Base-by-base conservation (phyloP, 805 yeast genomes). In the Nematodospora valgi region DNA sequence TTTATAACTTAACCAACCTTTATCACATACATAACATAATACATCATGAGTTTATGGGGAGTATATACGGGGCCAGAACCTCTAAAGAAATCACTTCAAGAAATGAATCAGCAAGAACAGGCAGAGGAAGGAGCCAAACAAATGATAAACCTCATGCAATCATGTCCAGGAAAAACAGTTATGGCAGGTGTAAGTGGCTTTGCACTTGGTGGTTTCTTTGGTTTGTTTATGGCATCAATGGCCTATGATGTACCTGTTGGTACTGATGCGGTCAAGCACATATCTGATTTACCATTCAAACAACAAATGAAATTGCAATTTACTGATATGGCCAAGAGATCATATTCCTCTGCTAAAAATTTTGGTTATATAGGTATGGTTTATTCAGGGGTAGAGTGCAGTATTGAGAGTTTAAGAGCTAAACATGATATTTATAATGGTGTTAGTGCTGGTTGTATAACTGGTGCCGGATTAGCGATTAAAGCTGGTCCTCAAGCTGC, bases 401-500 rank as follows among this genome's bases (percentile, higher is more conserved):
- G 80, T 29, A 77, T 89, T 32, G 97, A 89, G 58, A 78, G 93
- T 19, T 57, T 76, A 34, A 72, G 98, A 49, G 97, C 95, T 2
- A 88, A 86, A 52, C 88, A 84, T 52, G 98, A 93, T 59, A 76
- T 91, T 8, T 87, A 82, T 63, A 93, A 93, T 56, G 96, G 97
- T 29, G 78, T 86, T 2, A 72, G 78, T 28, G 98, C 98, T 4
- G 98, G 98, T 2, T 93, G 97, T 62, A 68, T 91, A 23, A 93
- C 98, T 1, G 98, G 98, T 28, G 98, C 96, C 22, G 97, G 96
- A 0, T 72, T 93, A 34, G 95, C 97, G 2, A 74, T 85, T 47
- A 86, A 84, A 54, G 78, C 93, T 31, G 98, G 98, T 1, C 98
- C 98, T 1, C 88, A 82, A 49, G 94, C 95, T 19, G 93, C 96